These are phyloP conservation scores for Tetrahymena thermophila DNA, from an alignment of 73 alveolate genomes.

Conservation along the genomic window DNA sequence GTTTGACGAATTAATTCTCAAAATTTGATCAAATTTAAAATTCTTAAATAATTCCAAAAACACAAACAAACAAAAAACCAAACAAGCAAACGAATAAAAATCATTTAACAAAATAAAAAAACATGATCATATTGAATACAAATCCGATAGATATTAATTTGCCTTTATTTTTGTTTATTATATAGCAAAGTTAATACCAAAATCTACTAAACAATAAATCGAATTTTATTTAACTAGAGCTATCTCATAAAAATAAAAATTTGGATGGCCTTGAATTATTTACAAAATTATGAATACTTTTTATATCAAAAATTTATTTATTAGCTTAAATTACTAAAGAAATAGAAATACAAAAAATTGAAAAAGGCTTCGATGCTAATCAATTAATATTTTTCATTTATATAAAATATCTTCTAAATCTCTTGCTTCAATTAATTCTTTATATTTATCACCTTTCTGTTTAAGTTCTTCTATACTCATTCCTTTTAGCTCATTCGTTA, in stretches of 20 bases:
- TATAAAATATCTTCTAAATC: constrained; percentile 42
- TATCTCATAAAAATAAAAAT: no score
- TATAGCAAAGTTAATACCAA: no score
- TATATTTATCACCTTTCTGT: constrained; percentile 38
- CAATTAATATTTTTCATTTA: constrained; percentile 1
- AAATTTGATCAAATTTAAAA: background rate
- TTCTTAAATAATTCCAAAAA: no score
- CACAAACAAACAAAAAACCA: no score
- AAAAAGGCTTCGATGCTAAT: no score
- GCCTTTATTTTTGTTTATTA: background rate
- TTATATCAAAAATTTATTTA: no score
- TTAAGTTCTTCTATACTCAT: constrained; percentile 27
- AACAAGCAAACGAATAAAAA: no score
- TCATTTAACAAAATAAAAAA: no score
- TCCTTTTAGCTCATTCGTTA: constrained; percentile 30
- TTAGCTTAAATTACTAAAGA: no score
- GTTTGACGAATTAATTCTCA: background rate
- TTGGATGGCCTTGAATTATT: background rate
- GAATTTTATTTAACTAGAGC: no score
- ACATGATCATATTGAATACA: no score
- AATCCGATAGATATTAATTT: background rate
- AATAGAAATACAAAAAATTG: background rate
- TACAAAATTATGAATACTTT: background rate
- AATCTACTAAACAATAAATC: no score
- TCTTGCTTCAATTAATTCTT: constrained; percentile 45